phyloP scores from a whole-genome alignment of 108 stramenopile species.

The Nitzschia putrida region DNA sequence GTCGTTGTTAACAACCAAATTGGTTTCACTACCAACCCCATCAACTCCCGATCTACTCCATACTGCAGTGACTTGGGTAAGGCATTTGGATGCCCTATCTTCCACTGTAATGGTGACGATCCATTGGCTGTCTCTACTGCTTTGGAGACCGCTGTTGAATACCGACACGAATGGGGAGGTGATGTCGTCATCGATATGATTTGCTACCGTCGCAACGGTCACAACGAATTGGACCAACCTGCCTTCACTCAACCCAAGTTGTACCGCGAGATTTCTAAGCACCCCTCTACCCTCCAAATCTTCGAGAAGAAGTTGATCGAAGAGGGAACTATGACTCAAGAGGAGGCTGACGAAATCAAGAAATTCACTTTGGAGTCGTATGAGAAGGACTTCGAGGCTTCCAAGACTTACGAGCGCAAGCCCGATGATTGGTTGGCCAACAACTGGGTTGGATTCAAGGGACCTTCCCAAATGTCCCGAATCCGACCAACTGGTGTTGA shows the following conservation, averaged over 20 bases:
- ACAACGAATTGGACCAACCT: slow-evolving; percentile 99
- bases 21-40: slow-evolving; percentile 98
- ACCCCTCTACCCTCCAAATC: slow-evolving; percentile 86
- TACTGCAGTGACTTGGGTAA: slow-evolving; percentile 98
- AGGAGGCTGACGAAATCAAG: slow-evolving; percentile 84
- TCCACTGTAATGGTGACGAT: slow-evolving; percentile 99
- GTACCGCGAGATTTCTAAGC: slow-evolving; percentile 88
- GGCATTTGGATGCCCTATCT: slow-evolving; percentile 98
- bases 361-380: slow-evolving; percentile 78
- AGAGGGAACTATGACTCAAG: slow-evolving; percentile 82
- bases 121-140: slow-evolving; percentile 95
- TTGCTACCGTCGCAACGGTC: slow-evolving; percentile 98
- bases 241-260: slow-evolving; percentile 96
- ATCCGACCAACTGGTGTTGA: slow-evolving; percentile 94
- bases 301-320: slow-evolving; percentile 82
- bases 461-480: slow-evolving; percentile 84
- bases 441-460: slow-evolving; percentile 94
- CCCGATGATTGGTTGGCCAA: slow-evolving; percentile 92
- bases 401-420: slow-evolving; percentile 84
- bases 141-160: slow-evolving; percentile 97
- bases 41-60: slow-evolving; percentile 91
- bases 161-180: slow-evolving; percentile 92
- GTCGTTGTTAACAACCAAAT: slow-evolving; percentile 99
- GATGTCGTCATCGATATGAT: slow-evolving; percentile 99
- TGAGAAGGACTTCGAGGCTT: slow-evolving; percentile 87